These are phyloP conservation scores for Mycena indigotica DNA, from an alignment of 768 basidiomycete genomes.

Conservation along the genomic window DNA sequence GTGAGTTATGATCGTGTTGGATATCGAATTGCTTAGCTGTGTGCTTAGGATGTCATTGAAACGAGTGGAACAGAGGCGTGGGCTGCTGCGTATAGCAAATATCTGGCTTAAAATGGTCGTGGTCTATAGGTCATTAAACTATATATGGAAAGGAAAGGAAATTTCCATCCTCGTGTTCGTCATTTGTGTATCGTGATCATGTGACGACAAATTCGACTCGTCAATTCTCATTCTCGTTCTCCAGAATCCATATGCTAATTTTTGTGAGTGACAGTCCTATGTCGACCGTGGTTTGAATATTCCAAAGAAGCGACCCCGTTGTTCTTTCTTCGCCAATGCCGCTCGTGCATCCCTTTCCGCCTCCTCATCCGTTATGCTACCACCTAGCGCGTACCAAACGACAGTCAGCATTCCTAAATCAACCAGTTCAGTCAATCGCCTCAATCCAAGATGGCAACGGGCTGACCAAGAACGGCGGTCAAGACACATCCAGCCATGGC, in stretches of 20 bases:
- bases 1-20: slow-evolving; percentile 32
- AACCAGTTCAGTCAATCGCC: background rate
- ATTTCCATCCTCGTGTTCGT: too few relatives aligned
- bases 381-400: slow-evolving; percentile 86
- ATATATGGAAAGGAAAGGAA: too few relatives aligned
- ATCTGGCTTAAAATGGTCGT: slow-evolving; percentile 20
- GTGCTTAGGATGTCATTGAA: slow-evolving; percentile 60
- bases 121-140: too few relatives aligned
- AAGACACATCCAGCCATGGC: slow-evolving; percentile 84
- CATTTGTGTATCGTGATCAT: too few relatives aligned
- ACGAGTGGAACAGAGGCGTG: slow-evolving; percentile 45
- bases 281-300: slow-evolving; percentile 18
- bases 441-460: background rate
- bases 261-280: too few relatives aligned
- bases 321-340: slow-evolving; percentile 59
- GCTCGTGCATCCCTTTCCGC: slow-evolving; percentile 69
- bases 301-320: slow-evolving; percentile 50
- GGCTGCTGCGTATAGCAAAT: slow-evolving; percentile 33
- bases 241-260: too few relatives aligned
- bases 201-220: too few relatives aligned
- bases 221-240: too few relatives aligned
- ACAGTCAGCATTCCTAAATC: slow-evolving; percentile 65
- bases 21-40: slow-evolving; percentile 28
- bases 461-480: slow-evolving; percentile 64
- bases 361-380: slow-evolving; percentile 74